phyloP scores from a whole-genome alignment of 768 basidiomycete species.

The Russula foetens region DNA sequence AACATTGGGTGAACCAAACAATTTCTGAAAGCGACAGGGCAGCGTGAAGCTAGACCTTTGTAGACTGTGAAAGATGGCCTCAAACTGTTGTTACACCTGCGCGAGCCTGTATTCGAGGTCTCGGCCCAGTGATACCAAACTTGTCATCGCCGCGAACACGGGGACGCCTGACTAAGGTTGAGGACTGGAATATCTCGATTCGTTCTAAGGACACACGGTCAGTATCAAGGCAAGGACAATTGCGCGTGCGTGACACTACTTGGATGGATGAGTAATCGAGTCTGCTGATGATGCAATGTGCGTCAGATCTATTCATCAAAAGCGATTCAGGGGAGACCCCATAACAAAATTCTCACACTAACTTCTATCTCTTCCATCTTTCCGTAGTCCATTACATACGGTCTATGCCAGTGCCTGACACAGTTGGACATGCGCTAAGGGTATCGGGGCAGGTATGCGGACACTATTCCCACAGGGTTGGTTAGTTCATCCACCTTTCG shows the following conservation, averaged over 20 bases:
- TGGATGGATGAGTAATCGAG: not conserved
- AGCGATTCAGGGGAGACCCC: not conserved
- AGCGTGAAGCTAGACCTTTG: not conserved
- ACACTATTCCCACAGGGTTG: not conserved
- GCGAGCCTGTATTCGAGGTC: not conserved
- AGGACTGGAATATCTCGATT: not conserved
- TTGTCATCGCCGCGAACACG: not conserved
- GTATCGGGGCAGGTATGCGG: not conserved
- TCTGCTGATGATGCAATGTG: conserved; percentile 11
- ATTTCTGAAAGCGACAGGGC: not conserved
- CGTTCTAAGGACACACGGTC: not conserved
- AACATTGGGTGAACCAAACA: not conserved
- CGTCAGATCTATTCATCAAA: not conserved
- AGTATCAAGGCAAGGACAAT: not conserved
- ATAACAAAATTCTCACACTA: not conserved
- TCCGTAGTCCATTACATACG: not conserved
- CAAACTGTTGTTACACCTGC: no score
- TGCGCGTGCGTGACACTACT: not conserved
- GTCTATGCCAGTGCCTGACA: not conserved
- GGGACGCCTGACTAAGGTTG: not conserved
- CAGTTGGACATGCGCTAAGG: not conserved
- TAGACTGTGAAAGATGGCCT: not conserved
- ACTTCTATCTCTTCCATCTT: not conserved
- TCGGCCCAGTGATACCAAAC: not conserved
- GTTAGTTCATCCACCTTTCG: not conserved